A percentile compares a stretch with the other conserved stretches of the same genome.
Evolutionary conservation across 2,329 filamentous ascomycete genomes (phyloP).

Genomic region (Cryphonectria naterciae): DNA sequence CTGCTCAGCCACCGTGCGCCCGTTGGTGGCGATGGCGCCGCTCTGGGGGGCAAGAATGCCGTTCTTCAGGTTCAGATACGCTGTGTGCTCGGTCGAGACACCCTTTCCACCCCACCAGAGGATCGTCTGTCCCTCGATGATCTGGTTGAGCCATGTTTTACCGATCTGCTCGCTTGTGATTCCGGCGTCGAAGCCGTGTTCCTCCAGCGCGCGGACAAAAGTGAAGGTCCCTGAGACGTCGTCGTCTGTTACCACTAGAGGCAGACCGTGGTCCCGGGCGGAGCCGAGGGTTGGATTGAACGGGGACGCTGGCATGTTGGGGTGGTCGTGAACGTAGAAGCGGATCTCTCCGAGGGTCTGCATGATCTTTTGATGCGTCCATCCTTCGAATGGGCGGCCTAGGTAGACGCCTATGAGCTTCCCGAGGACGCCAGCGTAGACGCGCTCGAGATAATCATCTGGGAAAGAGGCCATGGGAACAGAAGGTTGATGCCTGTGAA

Average conservation of each 20-base stretch:
- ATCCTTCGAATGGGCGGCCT: slow-evolving; percentile 43
- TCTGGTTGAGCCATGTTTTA: slow-evolving; percentile 40
- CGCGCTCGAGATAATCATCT: slow-evolving; percentile 39
- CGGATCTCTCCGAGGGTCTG: slow-evolving; percentile 38
- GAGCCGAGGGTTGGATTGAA: background rate
- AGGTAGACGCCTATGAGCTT: slow-evolving; percentile 45
- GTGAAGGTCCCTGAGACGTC: slow-evolving; percentile 42
- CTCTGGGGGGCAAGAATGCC: slow-evolving; percentile 41
- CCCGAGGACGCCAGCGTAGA: slow-evolving; percentile 45
- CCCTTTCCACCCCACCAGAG: slow-evolving; percentile 46
- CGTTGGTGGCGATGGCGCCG: slow-evolving; percentile 37
- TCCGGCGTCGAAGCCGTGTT: slow-evolving; percentile 33
- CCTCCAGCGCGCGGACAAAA: slow-evolving; percentile 42
- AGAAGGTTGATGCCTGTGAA: background rate
- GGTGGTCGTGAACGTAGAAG: slow-evolving; percentile 39
- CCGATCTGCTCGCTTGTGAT: slow-evolving; percentile 34
- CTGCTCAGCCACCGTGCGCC: slow-evolving; percentile 41
- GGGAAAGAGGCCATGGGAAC: slow-evolving; percentile 11
- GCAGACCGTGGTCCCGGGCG: slow-evolving; percentile 30
- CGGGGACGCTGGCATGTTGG: slow-evolving; percentile 15
- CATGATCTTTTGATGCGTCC: slow-evolving; percentile 41
- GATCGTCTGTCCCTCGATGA: slow-evolving; percentile 38
- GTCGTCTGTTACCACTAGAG: slow-evolving; percentile 40
- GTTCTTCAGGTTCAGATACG: slow-evolving; percentile 43
- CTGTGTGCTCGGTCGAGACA: slow-evolving; percentile 45